Evolutionary conservation across 352 stramenopile species (phyloP), one percentile per base, ranked within the genome.

Genomic region (Pythium aristosporum): DNA sequence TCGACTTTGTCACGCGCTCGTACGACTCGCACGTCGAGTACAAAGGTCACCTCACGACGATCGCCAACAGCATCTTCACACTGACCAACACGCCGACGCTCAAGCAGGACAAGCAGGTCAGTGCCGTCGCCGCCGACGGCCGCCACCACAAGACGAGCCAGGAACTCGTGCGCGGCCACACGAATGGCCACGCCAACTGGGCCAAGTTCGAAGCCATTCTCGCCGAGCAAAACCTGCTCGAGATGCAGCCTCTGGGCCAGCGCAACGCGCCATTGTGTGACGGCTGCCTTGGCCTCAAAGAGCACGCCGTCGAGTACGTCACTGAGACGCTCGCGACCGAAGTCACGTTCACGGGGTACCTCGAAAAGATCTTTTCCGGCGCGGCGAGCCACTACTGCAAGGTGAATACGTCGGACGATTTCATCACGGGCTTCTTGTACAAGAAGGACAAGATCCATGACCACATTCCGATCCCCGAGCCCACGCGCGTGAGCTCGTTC

Each of bases 371-470:
- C 28, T 95, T 95, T 67, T 92, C 84, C 2, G 83, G 83, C 7
- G 75, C 78, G 23, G 82, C 87, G 16, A 92, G 76, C 30, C 82
- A 92, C 59, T 85, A 91, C 53, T 94, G 87, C 68, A 93, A 91
- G 57, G 80, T 95, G 25, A 92, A 90, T 51, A 85, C 84, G 32
- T 92, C 78, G 12, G 87, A 92, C 54, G 87, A 95, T 61, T 92
- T 89, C 43, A 88, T 94, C 61, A 91, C 84, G 55, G 87, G 87
- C 16, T 95, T 95, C 60, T 73, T 95, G 72, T 95, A 91, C 85
- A 95, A 95, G 70, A 95, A 95, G 63, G 87, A 95, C 73, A 95
- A 95, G 62, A 93, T 95, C 43, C 87, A 95, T 67, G 87, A 95
- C 47, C 87, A 95, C 64, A 92, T 95, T 57, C 87, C 87, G 46